Evolutionary conservation across 2,329 filamentous ascomycete genomes (phyloP).

Genomic region (Colletotrichum somersetense): DNA sequence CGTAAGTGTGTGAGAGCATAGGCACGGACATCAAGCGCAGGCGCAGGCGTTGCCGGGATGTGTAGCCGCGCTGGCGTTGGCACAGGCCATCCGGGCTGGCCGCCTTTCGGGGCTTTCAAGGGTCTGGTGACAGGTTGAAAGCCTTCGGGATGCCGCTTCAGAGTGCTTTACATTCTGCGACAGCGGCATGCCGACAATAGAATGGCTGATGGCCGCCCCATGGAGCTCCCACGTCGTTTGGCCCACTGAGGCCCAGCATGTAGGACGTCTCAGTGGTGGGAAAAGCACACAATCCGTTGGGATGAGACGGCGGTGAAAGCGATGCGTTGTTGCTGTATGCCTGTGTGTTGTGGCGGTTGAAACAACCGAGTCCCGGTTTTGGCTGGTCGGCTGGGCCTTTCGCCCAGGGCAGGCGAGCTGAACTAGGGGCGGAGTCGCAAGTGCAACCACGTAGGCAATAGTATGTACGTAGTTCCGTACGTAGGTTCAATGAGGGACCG

Average conservation of each 20-base stretch:
- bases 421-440: slow-evolving; percentile 11
- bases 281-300: slow-evolving; percentile 4
- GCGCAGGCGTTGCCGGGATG: slow-evolving; percentile 13
- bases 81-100: slow-evolving; percentile 37
- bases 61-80: slow-evolving; percentile 14
- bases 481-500: slow-evolving; percentile 15
- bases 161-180: slow-evolving; percentile 22
- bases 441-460: slow-evolving; percentile 5
- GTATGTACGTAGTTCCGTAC: slow-evolving; percentile 9
- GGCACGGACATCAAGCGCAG: slow-evolving; percentile 28
- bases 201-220: slow-evolving; percentile 17
- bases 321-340: slow-evolving; percentile 14
- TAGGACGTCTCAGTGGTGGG: slow-evolving; percentile 4
- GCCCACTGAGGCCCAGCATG: slow-evolving; percentile 1
- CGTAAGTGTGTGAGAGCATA: slow-evolving; percentile 8
- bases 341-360: slow-evolving; percentile 25
- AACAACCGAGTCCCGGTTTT: slow-evolving; percentile 39
- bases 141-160: slow-evolving; percentile 14
- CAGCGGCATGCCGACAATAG: slow-evolving; percentile 30
- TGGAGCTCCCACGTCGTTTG: slow-evolving; percentile 5
- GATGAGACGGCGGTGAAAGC: slow-evolving; percentile 37
- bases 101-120: slow-evolving; percentile 32
- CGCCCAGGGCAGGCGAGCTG: slow-evolving; percentile 14
- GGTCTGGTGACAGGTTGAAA: slow-evolving; percentile 34
- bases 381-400: slow-evolving; percentile 20